Base-by-base conservation (phyloP, 257 asterid species). In the Petrea volubilis region DNA sequence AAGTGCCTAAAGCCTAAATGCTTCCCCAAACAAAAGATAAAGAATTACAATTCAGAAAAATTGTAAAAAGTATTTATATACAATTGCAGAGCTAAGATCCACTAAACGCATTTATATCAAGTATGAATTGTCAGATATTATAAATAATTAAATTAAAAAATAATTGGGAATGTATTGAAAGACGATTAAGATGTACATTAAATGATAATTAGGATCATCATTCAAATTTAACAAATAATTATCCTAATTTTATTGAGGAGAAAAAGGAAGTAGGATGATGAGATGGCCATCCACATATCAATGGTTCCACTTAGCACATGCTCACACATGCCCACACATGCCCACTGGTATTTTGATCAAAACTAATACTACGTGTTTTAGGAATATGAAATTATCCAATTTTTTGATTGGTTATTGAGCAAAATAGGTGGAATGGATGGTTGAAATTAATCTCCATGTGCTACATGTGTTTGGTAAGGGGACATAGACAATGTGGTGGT, bases 231-330 rank as follows among this genome's bases (percentile, higher is more conserved):
- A n/a, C n/a, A n/a, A n/a, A n/a, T n/a, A n/a, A n/a, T n/a, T n/a
- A n/a, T n/a, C n/a, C n/a, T n/a, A 52, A 15, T 18, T 51, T 49
- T 9, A 31, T 28, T 4, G 28, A 20, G 40, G 18, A 64, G 24
- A 14, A 66, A 58, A 27, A 3, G 5, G 28, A 24, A 70, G 60
- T 68, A 78, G 68, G 46, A 67, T 60, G 87, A 81, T 81, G 84
- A 15, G 82, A 40, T 72, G 78, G 63, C 58, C 79, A 75, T 38
- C 12, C 43, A 38, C 9, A 38, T 38, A 38, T 7, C 6, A 38
- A 38, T 81, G 77, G 55, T 55, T 70, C 80, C 77, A 70, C 83
- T 68, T 71, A 68, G 77, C 87, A 85, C 90, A 78, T 85, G 87
- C 57, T 52, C 68, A 53, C 87, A 81, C 87, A 82, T 85, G 87